These are phyloP conservation scores for Cadophora sp. DNA, from an alignment of 2,329 filamentous ascomycete genomes.

Conservation along the genomic window DNA sequence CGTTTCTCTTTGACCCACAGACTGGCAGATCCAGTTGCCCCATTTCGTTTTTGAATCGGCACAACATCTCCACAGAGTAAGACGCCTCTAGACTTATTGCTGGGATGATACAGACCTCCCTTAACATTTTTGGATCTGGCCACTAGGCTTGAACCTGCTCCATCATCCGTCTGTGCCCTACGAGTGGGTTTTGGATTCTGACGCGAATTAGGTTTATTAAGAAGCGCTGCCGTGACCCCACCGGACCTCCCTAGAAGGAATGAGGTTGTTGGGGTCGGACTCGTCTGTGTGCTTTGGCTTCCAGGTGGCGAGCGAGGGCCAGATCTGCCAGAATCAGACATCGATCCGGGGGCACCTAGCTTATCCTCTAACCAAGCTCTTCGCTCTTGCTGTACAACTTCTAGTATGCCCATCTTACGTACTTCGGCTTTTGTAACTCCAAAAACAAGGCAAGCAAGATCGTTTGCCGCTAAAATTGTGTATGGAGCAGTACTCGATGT, in stretches of 20 bases:
- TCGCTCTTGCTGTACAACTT: constrained; percentile 90
- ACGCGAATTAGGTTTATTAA: constrained; percentile 75
- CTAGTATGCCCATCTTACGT: constrained; percentile 90
- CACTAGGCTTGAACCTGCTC: constrained; percentile 55
- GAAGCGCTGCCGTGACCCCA: constrained; percentile 79
- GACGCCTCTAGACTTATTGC: constrained; percentile 83
- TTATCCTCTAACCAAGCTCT: constrained; percentile 90
- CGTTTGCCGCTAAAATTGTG: constrained; percentile 96
- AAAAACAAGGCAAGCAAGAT: constrained; percentile 95
- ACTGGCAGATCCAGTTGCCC: constrained; percentile 88
- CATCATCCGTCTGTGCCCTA: constrained; percentile 70
- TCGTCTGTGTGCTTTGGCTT: constrained; percentile 41
- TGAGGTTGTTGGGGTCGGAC: constrained; percentile 47
- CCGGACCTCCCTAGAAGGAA: constrained; percentile 75
- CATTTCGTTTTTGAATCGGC: constrained; percentile 95
- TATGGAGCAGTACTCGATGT: constrained; percentile 91
- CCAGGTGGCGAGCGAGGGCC: constrained; percentile 31
- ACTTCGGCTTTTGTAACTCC: constrained; percentile 98
- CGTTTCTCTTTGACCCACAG: constrained; percentile 99
- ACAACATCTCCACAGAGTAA: constrained; percentile 97
- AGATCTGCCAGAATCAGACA: constrained; percentile 43
- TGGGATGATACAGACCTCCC: constrained; percentile 61
- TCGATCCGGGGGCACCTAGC: constrained; percentile 68
- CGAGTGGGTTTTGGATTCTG: constrained; percentile 53
- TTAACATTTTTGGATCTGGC: constrained; percentile 54